Conservation (phyloP, 2,329 filamentous ascomycete genomes). For the Diaporthe vaccinii region DNA sequence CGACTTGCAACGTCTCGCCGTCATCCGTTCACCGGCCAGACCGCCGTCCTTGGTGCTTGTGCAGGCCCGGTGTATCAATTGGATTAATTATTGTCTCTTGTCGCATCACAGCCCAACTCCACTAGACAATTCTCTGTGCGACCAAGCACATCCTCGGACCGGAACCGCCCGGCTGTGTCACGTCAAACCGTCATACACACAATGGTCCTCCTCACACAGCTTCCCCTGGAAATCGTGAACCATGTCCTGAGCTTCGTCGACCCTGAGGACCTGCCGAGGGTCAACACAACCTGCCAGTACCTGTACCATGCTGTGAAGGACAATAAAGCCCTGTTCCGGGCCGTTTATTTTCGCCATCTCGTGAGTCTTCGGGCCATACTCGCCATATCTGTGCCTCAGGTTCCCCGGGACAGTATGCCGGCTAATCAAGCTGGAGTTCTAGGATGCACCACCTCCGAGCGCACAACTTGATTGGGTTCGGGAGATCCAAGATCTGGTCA, state of each 20-base stretch:
- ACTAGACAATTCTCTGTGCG: no score
- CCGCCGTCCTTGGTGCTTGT: background rate
- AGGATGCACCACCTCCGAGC: constrained; percentile 32
- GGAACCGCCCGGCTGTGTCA: background rate
- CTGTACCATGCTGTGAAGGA: constrained; percentile 68
- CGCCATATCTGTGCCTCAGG: background rate
- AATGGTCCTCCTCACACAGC: constrained; percentile 54
- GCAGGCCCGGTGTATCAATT: background rate
- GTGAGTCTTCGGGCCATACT: constrained; percentile 54
- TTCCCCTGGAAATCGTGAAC: constrained; percentile 75
- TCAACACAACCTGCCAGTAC: constrained; percentile 65
- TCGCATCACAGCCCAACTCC: background rate
- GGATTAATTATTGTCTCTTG: background rate
- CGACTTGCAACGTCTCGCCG: constrained; percentile 20
- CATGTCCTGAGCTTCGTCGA: constrained; percentile 69
- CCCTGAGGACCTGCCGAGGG: constrained; percentile 66
- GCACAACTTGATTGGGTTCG: constrained; percentile 42
- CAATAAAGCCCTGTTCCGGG: constrained; percentile 72
- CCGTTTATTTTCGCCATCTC: constrained; percentile 70
- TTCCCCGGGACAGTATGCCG: background rate
- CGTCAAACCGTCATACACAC: background rate
- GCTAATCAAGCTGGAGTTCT: background rate
- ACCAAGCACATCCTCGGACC: no score
- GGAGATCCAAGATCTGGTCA: constrained; percentile 59
- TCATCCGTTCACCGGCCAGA: constrained; percentile 4